Evolutionary conservation across 2,329 filamentous ascomycete species (phyloP), one percentile per base, ranked within the genome.

Genomic region (Pseudogymnoascus pannorum): DNA sequence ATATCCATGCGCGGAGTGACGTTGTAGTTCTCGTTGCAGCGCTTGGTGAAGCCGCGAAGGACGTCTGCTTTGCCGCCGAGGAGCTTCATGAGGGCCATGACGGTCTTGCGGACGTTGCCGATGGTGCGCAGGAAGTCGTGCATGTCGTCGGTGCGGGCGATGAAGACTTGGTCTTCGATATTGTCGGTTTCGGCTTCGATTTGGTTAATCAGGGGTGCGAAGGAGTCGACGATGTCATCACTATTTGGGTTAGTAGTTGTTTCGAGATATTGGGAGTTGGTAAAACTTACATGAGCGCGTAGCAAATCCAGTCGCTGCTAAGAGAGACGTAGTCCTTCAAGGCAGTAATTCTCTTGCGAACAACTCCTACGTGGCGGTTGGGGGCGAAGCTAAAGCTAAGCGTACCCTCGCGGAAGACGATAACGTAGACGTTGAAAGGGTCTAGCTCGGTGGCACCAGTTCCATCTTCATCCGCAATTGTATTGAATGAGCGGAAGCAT

Each of bases 261-360:
- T 54, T 8, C 14, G 33, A 29, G 8, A 35, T 16, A n/a, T 31
- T 5, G 4, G 26, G 12, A 14, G 2, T 14, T 8, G 31, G 48
- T 7, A 5, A 1, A 60, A 77, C 87, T 81, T 79, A 91, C 87
- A 99, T 97, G 71, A 99, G 82, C 44, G 94, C 94, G 72, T 99
- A 99, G 79, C 94, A 99, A 68, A 97, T 95, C 93, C 95, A 99
- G 75, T 99, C 94, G 68, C 92, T 92, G 72, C 91, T 96, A 38
- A 99, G 81, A 64, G 92, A 87, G 69, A 97, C 89, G 71, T 97
- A 97, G 71, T 99, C 94, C 71, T 96, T 93, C 61, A 99, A 81
- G 68, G 91, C 89, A 22, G 91, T 87, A 69, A 99, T 97, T 74
- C 94, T 87, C 79, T 89, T 92, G 66, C 93, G 87, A 24, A 99